Evolutionary conservation across 306 rosid species (phyloP), one percentile per base, ranked within the genome.

Genomic region (Cyclanthera cordifolia): DNA sequence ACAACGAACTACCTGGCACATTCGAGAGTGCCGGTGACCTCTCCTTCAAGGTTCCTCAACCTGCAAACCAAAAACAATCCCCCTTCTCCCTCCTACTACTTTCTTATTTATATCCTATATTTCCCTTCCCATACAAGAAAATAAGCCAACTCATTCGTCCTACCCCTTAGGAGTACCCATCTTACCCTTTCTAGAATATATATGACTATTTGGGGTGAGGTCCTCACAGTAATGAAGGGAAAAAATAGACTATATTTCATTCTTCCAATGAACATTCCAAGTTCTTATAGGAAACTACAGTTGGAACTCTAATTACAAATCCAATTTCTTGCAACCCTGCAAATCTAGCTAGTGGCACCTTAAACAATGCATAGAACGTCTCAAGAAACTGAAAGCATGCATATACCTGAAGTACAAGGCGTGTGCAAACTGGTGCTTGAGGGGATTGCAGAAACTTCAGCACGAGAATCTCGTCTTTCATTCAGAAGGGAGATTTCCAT

Each of bases 401-500:
- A 34, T 34, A 37, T 59, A 59, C 67, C 67, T 59, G 67, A 59
- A 59, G 67, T 25, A 4, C 16, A n/a, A 34, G 67, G 48, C 25
- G 46, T 32, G 21, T 32, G 24, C 6, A 58, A 58, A 58, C 45
- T 58, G 45, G 43, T 15, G 19, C 65, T 58, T 16, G 9, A 58
- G 65, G 65, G 65, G 19, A 30, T 58, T 58, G 66, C 32, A 15
- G 66, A 30, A 58, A 58, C 46, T 58, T 32, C 66, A 58, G 20
- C 14, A 28, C 20, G 46, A 58, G 66, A 58, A 30, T 30, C 46
- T 13, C 3, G 21, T 30, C 65, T 57, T 16, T 57, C 65, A 57
- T 30, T 57, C 45, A 28, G 43, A 57, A 13, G 67, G 6, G 86
- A 81, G n/a, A 78, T 75, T 80, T 84, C 89, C 60, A 88, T 88